Conservation (phyloP, 2,329 filamentous ascomycete species). For the Cadophora malorum region DNA sequence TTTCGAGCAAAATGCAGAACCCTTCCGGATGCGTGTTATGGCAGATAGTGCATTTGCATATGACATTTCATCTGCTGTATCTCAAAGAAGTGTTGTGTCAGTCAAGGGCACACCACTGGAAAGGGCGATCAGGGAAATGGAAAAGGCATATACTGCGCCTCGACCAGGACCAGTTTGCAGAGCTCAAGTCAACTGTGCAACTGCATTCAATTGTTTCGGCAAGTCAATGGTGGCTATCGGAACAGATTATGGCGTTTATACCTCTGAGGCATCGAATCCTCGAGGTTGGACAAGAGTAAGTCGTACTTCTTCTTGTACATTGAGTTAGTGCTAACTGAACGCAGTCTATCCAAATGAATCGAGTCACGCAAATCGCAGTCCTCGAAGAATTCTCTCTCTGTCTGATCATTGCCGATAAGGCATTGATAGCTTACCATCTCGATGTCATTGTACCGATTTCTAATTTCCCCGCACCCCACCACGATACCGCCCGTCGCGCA, state of each 20-base stretch:
- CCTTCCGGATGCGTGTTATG: constrained; percentile 89
- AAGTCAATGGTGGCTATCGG: constrained; percentile 92
- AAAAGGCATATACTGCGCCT: constrained; percentile 74
- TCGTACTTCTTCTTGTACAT: constrained; percentile 30
- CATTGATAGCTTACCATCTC: constrained; percentile 90
- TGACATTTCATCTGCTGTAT: constrained; percentile 64
- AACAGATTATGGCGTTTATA: constrained; percentile 92
- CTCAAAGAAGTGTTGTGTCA: constrained; percentile 69
- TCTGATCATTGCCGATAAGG: constrained; percentile 88
- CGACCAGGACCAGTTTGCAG: constrained; percentile 81
- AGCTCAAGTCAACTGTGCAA: constrained; percentile 89
- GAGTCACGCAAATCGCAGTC: constrained; percentile 91
- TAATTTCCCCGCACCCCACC: constrained; percentile 64
- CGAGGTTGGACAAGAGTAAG: constrained; percentile 88
- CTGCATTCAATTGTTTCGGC: constrained; percentile 83
- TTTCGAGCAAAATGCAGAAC: constrained; percentile 91
- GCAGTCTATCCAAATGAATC: constrained; percentile 73
- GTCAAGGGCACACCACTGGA: constrained; percentile 93
- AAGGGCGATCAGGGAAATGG: constrained; percentile 86
- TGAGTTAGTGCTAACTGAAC: constrained; percentile 31
- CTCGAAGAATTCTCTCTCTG: constrained; percentile 96
- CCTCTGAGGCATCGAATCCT: constrained; percentile 86
- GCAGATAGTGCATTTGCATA: constrained; percentile 92
- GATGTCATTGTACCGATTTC: constrained; percentile 77
- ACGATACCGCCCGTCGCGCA: constrained; percentile 80